Evolutionary conservation across 2,329 filamentous ascomycete genomes (phyloP).

Genomic region (Cercospora sesami): DNA sequence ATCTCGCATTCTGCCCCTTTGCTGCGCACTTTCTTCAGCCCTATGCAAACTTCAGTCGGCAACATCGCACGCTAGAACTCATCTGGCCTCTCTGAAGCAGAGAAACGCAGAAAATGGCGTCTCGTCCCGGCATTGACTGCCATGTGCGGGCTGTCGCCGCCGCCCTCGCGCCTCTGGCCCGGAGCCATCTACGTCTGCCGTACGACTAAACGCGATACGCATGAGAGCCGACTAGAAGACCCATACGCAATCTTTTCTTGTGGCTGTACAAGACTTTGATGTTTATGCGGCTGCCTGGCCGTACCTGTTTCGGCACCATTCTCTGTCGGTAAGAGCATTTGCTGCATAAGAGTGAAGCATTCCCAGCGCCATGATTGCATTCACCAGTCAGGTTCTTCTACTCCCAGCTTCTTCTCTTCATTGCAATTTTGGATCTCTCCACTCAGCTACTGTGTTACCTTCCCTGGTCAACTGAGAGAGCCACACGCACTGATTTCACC

Average conservation of each 20-base stretch:
- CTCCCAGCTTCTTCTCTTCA: neutral
- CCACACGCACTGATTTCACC: neutral
- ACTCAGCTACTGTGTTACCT: neutral
- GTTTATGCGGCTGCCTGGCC: neutral
- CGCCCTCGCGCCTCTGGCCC: too few species aligned
- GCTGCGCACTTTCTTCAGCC: neutral
- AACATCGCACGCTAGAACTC: neutral
- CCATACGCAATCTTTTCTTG: neutral
- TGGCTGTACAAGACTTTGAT: neutral
- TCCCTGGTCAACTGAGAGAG: rapidly evolving
- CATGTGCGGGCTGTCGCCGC: neutral
- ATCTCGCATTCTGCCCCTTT: neutral
- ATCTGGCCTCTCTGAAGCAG: neutral
- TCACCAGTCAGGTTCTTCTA: neutral
- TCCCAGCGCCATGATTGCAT: neutral
- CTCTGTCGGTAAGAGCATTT: neutral
- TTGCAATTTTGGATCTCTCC: too few species aligned
- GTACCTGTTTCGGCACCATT: neutral
- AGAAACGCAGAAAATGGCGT: neutral
- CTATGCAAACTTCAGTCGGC: neutral
- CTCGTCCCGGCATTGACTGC: neutral
- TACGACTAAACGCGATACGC: neutral
- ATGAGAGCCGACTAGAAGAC: neutral
- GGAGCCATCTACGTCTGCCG: neutral
- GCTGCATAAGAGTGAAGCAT: neutral